Base-by-base conservation (phyloP, 2,329 filamentous ascomycete species). In the Xylariaceae sp. region DNA sequence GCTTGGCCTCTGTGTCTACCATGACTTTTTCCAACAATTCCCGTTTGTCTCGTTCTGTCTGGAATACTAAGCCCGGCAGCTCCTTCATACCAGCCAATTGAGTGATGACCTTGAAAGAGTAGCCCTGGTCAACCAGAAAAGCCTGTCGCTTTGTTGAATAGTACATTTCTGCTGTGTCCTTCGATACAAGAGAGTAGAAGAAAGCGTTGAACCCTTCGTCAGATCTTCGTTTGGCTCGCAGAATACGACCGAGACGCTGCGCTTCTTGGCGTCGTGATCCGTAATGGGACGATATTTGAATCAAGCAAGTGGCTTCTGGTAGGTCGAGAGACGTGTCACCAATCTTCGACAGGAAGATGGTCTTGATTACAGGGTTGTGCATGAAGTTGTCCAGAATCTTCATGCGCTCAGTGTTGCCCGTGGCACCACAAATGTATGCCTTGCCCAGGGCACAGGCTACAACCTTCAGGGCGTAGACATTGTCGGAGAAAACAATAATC, bases 191-290 rank as follows among this genome's bases (percentile, higher is more conserved):
- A 0, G 89, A 95, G 70, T 98, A 98, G 73, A 98, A 98, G 67
- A 97, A 98, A 0, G 93, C 93, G 63, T 98, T 98, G 68, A 98
- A 98, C 6, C 93, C 93, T 65, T 97, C 93, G 57, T 98, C 93
- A 58, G 96, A 97, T 64, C 93, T 80, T 16, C 93, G 82, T 70
- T 98, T 98, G 12, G 93, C 93, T 68, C 93, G 81, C 3, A 98
- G 79, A 58, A 98, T 97, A 41, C 93, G 85, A 3, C 93, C 93
- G 0, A 97, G 75, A 2, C 93, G 83, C 64, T 97, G 93, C 0
- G 93, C 93, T 70, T 98, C 93, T 67, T 97, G 93, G 70, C 93
- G 85, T 56, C 93, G 88, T 8, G 92, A 97, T 51, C 93, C 93
- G 60, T 96, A 98, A 63, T 98, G 93, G 0, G 92, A 95, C 0